Percentiles rank a stretch among this genome's conserved stretches.
These are phyloP conservation scores for Protomyces pachydermus DNA, from an alignment of 1,139 yeast species.

Conservation along the genomic window DNA sequence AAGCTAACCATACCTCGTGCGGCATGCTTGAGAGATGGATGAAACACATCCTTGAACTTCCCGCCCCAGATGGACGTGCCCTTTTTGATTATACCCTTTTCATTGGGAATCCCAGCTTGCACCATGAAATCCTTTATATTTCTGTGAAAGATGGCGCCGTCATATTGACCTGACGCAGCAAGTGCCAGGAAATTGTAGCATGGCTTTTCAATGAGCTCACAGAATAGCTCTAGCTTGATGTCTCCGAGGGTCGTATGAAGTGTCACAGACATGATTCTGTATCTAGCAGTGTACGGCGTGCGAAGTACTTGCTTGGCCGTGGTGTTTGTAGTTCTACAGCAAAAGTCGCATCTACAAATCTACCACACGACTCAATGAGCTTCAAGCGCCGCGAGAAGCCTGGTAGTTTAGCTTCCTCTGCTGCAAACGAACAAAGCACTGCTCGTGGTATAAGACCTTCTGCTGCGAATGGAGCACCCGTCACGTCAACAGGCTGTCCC, in stretches of 20 bases:
- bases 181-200: constrained; percentile 48
- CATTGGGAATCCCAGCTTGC: constrained; percentile 25
- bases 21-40: constrained; percentile 43
- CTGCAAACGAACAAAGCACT: not conserved
- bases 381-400: constrained; percentile 21
- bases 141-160: constrained; percentile 44
- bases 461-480: constrained; percentile 26
- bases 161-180: constrained; percentile 48
- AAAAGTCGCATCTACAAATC: not conserved
- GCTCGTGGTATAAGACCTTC: constrained; percentile 28
- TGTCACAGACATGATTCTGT: constrained; percentile 22
- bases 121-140: constrained; percentile 41
- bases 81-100: constrained; percentile 49
- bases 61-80: constrained; percentile 53
- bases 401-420: not conserved
- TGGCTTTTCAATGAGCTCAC: constrained; percentile 43
- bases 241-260: constrained; percentile 45
- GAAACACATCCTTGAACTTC: constrained; percentile 49
- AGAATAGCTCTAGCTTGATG: constrained; percentile 43
- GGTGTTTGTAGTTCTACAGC: not conserved
- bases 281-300: not conserved
- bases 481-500: constrained; percentile 28
- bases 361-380: constrained; percentile 1
- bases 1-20: constrained; percentile 45
- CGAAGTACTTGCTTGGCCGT: no score